phyloP scores from a whole-genome alignment of 805 yeast genomes.

The Saturnispora hagleri region DNA sequence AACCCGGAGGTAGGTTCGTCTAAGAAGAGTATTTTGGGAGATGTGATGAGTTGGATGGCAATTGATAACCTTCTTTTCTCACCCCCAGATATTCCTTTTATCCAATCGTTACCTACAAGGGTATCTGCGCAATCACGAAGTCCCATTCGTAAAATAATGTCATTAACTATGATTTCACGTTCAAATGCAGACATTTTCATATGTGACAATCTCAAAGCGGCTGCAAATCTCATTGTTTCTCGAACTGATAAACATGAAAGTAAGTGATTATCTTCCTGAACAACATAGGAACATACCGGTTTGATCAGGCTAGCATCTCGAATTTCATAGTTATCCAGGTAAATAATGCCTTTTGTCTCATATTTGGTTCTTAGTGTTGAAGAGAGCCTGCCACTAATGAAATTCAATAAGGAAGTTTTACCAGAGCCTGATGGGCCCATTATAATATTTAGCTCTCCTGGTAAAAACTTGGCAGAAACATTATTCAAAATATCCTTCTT shows the following conservation, averaged over 20 bases:
- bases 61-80: constrained; percentile 80
- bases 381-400: constrained; percentile 49
- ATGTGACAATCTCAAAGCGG: constrained; percentile 51
- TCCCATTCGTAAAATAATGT: constrained; percentile 58
- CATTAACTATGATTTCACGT: constrained; percentile 40
- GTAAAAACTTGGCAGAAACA: constrained; percentile 42
- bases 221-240: constrained; percentile 69
- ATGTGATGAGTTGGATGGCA: constrained; percentile 66
- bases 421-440: constrained; percentile 83
- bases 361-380: constrained; percentile 24
- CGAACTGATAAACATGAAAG: constrained; percentile 64
- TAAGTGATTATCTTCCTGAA: constrained; percentile 71
- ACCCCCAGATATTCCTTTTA: constrained; percentile 66
- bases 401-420: constrained; percentile 57
- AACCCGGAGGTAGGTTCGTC: constrained; percentile 91
- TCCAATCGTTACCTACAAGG: constrained; percentile 49
- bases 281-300: constrained; percentile 61
- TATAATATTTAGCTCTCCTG: constrained; percentile 56
- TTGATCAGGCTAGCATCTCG: constrained; percentile 25
- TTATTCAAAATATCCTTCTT: constrained; percentile 31
- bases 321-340: constrained; percentile 31
- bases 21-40: constrained; percentile 60
- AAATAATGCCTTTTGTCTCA: constrained; percentile 33
- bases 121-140: constrained; percentile 67
- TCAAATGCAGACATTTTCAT: constrained; percentile 29